phyloP scores from a whole-genome alignment of 768 basidiomycete genomes.

The Sporobolomyces phaffii region DNA sequence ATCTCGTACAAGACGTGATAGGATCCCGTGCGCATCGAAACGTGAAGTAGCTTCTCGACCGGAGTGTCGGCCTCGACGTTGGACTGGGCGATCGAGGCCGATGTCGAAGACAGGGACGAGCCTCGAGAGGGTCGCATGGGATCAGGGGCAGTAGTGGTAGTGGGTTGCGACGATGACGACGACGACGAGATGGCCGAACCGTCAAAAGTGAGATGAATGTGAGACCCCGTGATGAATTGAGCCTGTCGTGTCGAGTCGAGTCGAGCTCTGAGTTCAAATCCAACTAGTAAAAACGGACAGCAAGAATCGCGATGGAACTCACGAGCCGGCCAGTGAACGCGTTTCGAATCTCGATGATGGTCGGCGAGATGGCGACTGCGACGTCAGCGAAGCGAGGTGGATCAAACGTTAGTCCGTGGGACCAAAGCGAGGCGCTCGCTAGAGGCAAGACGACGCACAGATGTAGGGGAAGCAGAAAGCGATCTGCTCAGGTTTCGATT shows the following conservation, averaged over 20 bases:
- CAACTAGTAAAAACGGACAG: no score
- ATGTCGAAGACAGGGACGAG: slow-evolving; percentile 8
- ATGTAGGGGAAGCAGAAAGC: slow-evolving; percentile 85
- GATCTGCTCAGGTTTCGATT: slow-evolving; percentile 79
- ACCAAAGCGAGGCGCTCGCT: no score
- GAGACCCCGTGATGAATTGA: slow-evolving; percentile 74
- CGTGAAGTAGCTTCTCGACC: slow-evolving; percentile 23
- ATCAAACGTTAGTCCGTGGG: no score
- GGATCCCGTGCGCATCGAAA: slow-evolving; percentile 21
- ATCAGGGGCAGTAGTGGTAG: no score
- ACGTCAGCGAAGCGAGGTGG: slow-evolving; percentile 53
- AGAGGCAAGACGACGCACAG: slow-evolving; percentile 8
- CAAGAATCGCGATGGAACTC: neutral
- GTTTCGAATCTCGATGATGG: slow-evolving; percentile 40
- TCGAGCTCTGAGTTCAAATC: no score
- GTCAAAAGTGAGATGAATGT: slow-evolving; percentile 84
- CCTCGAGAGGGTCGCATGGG: neutral
- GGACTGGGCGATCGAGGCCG: slow-evolving; percentile 6
- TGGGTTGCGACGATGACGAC: no score
- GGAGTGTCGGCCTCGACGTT: neutral
- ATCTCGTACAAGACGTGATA: slow-evolving; percentile 31
- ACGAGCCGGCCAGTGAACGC: slow-evolving; percentile 62
- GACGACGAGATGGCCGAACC: slow-evolving; percentile 48
- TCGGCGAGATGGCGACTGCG: slow-evolving; percentile 38
- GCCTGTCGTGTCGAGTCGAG: slow-evolving; percentile 34